Conservation (phyloP, 192 early-diverging fungal species). For the Coemansia sp. region DNA sequence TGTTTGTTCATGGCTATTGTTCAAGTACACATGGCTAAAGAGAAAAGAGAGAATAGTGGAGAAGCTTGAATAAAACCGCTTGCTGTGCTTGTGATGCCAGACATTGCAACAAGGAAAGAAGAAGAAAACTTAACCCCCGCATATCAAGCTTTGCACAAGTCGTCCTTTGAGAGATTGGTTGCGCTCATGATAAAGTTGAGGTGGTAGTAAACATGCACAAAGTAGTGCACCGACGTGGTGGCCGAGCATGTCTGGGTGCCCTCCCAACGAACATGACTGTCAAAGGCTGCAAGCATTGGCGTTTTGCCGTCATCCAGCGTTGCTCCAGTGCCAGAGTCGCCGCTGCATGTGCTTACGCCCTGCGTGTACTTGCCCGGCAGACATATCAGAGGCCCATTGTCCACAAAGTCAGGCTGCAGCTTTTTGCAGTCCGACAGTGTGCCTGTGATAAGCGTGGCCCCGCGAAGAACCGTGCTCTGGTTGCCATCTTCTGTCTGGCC, state of each 20-base stretch:
- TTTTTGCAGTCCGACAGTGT: background rate
- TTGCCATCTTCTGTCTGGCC: background rate
- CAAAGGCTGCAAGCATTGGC: background rate
- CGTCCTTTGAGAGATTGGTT: background rate
- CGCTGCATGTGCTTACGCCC: background rate
- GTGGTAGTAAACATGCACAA: background rate
- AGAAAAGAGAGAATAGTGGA: too few relatives aligned
- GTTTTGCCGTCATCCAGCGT: background rate
- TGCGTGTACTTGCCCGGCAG: background rate
- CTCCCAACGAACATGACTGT: conserved; percentile 1
- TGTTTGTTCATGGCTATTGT: too few relatives aligned
- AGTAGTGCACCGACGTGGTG: background rate
- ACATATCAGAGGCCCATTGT: background rate
- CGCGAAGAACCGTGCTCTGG: background rate
- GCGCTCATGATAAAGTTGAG: background rate
- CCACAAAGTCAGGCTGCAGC: background rate
- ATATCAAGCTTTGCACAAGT: background rate
- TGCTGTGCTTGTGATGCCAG: too few relatives aligned
- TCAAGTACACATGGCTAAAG: too few relatives aligned
- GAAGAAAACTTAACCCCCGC: too few relatives aligned
- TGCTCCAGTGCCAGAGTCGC: background rate
- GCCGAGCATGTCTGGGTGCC: background rate
- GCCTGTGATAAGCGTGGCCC: background rate
- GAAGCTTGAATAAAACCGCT: too few relatives aligned
- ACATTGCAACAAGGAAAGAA: too few relatives aligned